Base-by-base conservation (phyloP, 257 asterid species). In the Forsythia viridissima region DNA sequence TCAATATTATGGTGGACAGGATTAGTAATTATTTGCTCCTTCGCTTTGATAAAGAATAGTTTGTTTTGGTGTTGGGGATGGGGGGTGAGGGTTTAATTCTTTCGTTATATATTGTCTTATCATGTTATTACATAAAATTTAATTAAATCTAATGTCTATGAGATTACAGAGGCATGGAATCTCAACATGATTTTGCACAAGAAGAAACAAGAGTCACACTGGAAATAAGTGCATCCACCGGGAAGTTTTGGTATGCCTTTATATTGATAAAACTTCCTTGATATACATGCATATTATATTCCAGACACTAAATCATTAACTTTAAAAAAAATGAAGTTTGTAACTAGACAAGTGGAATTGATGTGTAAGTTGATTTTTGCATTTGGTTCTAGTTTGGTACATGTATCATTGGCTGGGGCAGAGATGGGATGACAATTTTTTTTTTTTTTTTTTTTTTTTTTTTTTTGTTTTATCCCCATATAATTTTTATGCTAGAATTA, bases 201-300 rank as follows among this genome's bases (percentile, higher is more conserved):
- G 92, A 90, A 77, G 92, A 92, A 83, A 80, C 89, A 48, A 87
- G 87, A 81, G 65, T 78, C 70, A 72, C 87, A 40, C 57, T 94
- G 81, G 94, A 90, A 85, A 73, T 74, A 72, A 94, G 93, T 83
- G 97, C 97, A 38, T 84, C 91, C 77, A 92, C 93, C 0, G 98
- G 97, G 76, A 91, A 87, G 84, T 94, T 83, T 83, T 91, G 98
- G 98, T 94, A 92, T 73, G 85, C 61, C 66, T 57, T 80, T 18
- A 18, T 34, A 41, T 46, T 6, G 16, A 59, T 44, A 57, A 78
- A 65, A 48, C 20, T 71, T 44, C 71, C 46, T 18, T 18, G 6
- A 24, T 12, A 43, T 63, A 76, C 6, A 43, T 51, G 43, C 63
- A 24, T 66, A 41, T 48, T 38, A 51, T 78, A 42, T 65, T 16